Conservation (phyloP, 805 yeast genomes). For the Blastobotrys mokoenaii region DNA sequence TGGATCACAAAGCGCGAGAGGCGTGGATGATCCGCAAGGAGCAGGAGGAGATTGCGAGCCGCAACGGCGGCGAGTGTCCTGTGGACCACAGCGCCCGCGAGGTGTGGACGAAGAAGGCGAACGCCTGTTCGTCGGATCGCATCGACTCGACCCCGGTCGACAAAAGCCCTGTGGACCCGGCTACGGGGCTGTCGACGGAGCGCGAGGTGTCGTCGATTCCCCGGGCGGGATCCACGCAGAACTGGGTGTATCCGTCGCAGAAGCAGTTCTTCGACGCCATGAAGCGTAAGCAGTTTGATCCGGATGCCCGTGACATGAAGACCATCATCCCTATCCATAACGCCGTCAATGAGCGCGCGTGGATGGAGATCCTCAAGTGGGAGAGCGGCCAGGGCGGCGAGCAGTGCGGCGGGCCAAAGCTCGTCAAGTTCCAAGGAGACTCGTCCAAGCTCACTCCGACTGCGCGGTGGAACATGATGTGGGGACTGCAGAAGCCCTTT, state of each 20-base stretch:
- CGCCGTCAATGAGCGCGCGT: conserved; percentile 85
- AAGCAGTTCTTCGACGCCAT: conserved; percentile 92
- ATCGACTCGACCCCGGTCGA: conserved; percentile 6
- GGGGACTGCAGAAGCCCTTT: conserved; percentile 72
- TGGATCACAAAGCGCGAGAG: conserved; percentile 35
- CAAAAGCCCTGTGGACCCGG: neutral
- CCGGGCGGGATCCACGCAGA: conserved; percentile 52
- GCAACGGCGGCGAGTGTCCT: conserved; percentile 39
- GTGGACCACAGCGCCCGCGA: conserved; percentile 57
- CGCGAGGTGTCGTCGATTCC: conserved; percentile 80
- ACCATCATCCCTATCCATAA: conserved; percentile 92
- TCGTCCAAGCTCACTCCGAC: conserved; percentile 79
- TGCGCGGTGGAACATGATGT: conserved; percentile 56
- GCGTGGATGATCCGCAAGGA: conserved; percentile 19
- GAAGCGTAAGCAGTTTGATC: conserved; percentile 84
- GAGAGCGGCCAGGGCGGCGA: conserved; percentile 37
- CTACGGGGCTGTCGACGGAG: conserved; percentile 49
- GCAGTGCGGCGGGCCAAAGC: conserved; percentile 72
- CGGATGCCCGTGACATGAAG: conserved; percentile 73
- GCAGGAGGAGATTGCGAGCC: conserved; percentile 7
- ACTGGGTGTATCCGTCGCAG: conserved; percentile 95
- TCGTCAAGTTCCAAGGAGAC: conserved; percentile 86
- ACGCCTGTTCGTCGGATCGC: conserved; percentile 22
- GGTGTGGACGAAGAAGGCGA: conserved; percentile 42
- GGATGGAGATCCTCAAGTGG: conserved; percentile 81